Conservation (phyloP, 305 asterid genomes). For the Striga hermonthica region DNA sequence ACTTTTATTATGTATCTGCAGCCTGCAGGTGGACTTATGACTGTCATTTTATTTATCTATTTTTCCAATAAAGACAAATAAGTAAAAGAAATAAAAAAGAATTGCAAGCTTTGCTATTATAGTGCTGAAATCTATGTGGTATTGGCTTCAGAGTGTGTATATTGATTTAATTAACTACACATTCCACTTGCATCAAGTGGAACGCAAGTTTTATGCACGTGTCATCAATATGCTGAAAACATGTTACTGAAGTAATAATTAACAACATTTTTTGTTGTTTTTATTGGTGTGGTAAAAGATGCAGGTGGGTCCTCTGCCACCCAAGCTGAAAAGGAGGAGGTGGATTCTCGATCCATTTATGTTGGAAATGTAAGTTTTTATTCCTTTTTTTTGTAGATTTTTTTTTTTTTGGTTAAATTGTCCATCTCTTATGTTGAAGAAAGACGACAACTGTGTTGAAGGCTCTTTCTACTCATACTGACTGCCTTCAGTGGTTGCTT, state of each 20-base stretch:
- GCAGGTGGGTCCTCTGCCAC: conserved; percentile 42
- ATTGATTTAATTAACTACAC: conserved; percentile 16
- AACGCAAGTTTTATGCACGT: conserved; percentile 9
- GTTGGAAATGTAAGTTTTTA: conserved; percentile 66
- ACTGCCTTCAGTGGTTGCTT: not conserved
- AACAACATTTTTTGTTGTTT: conserved; percentile 6
- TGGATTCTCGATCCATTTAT: conserved; percentile 60
- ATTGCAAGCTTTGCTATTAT: conserved; percentile 14
- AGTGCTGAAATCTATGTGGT: conserved; percentile 24
- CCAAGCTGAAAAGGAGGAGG: conserved; percentile 71
- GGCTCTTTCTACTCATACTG: not conserved
- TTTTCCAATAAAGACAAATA: conserved; percentile 3
- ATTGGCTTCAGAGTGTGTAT: conserved; percentile 24
- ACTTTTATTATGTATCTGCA: not conserved
- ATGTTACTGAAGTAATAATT: not conserved
- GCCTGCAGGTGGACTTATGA: conserved; percentile 13
- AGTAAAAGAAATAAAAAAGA: conserved; percentile 2
- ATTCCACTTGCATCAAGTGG: conserved; percentile 15
- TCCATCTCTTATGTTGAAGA: not conserved
- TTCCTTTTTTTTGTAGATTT: conserved; percentile 4
- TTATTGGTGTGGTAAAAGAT: conserved; percentile 37
- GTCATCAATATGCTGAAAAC: conserved; percentile 12
- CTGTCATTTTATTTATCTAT: not conserved
- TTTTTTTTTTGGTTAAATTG: not conserved
- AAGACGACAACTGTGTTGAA: too few species aligned